These are phyloP conservation scores for Passiflora organensis DNA, from an alignment of 345 rosid species.

Conservation along the genomic window DNA sequence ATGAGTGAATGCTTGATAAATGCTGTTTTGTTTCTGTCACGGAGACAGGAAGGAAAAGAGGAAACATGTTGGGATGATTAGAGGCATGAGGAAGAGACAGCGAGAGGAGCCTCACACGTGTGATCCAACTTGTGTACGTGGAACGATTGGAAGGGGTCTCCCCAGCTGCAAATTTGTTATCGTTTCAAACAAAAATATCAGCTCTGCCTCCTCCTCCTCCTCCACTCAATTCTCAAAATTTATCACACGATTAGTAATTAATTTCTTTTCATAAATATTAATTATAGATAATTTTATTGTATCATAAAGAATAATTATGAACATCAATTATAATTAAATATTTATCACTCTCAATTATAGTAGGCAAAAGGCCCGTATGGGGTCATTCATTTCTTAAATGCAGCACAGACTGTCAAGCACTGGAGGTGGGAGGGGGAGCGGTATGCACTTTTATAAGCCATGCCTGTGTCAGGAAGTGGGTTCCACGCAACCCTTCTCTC, in stretches of 20 bases:
- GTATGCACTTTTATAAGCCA: constrained; percentile 15
- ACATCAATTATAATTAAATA: too few relatives aligned
- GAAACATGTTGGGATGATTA: constrained; percentile 1
- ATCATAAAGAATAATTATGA: too few relatives aligned
- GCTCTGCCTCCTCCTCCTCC: background rate
- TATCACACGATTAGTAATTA: too few relatives aligned
- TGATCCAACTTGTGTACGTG: constrained; percentile 20
- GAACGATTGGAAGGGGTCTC: constrained; percentile 4
- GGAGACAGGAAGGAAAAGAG: background rate
- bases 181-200: background rate
- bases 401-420: constrained; percentile 37
- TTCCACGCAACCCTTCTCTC: constrained; percentile 16
- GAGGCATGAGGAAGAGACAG: background rate
- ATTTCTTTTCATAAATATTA: too few relatives aligned
- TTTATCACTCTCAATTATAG: too few relatives aligned
- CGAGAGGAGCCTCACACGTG: constrained; percentile 13
- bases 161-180: background rate
- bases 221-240: too few relatives aligned
- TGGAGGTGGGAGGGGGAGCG: constrained; percentile 6
- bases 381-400: constrained; percentile 18
- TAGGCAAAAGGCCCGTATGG: too few relatives aligned
- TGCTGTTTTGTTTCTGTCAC: too few relatives aligned
- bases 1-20: too few relatives aligned
- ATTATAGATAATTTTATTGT: too few relatives aligned
- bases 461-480: constrained; percentile 24